Percentiles rank a stretch among this genome's conserved stretches.
Evolutionary conservation across 768 basidiomycete species (phyloP).

Genomic region (Trametopsis cervina): DNA sequence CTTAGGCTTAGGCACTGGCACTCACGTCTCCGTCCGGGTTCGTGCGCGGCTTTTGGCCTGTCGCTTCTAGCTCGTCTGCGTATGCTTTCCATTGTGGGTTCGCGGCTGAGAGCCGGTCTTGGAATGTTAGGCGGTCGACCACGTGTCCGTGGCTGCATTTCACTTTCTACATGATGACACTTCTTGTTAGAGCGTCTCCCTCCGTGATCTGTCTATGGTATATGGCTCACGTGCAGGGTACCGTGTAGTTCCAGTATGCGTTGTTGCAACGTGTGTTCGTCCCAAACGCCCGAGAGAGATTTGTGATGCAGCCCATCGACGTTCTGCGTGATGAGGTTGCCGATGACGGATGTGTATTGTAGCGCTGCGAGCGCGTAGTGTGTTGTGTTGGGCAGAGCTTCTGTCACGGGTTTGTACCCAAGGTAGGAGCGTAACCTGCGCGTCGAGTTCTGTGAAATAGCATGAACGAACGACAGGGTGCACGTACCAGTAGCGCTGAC

Average conservation of each 20-base stretch:
- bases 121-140: constrained; percentile 62
- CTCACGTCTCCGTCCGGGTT: constrained; percentile 91
- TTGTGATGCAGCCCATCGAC: constrained; percentile 95
- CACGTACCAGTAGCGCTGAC: constrained; percentile 1
- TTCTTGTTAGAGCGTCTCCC: neutral
- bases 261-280: constrained; percentile 27
- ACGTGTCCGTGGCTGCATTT: constrained; percentile 70
- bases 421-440: constrained; percentile 63
- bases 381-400: constrained; percentile 79
- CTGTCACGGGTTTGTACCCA: constrained; percentile 84
- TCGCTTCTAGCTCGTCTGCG: constrained; percentile 53
- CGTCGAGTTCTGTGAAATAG: neutral
- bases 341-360: constrained; percentile 56
- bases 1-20: neutral
- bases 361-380: constrained; percentile 85
- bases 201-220: neutral
- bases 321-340: constrained; percentile 74
- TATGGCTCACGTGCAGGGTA: constrained; percentile 60
- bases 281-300: constrained; percentile 47
- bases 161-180: constrained; percentile 47
- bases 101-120: constrained; percentile 58
- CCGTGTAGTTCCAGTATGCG: constrained; percentile 83
- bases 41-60: constrained; percentile 58
- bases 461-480: neutral
- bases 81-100: constrained; percentile 80